Base-by-base conservation (phyloP, 495 filamentous ascomycete species). In the Xeromyces bisporus region DNA sequence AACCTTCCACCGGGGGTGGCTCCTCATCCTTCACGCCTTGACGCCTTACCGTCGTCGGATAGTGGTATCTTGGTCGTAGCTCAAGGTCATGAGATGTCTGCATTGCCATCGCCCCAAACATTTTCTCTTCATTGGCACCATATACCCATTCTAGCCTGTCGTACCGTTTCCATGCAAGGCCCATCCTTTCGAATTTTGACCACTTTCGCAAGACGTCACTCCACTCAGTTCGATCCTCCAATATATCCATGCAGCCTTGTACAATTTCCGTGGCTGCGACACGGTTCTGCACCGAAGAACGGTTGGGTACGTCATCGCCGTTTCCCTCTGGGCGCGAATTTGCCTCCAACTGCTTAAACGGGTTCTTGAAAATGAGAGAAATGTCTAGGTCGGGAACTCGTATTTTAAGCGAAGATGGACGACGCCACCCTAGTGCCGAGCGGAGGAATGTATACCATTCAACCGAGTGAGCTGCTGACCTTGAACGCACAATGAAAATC, bases 381-480 rank as follows among this genome's bases (percentile, higher is more conserved):
- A 83, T 58, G n/a, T 59, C 66, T 21, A 83, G 48, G 37, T 80
- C 76, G 12, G 77, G 77, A 5, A 82, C 69, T 38, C 69, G 60
- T 31, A 83, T 66, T 26, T 70, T 68, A n/a, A 83, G 55, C 14
- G 60, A 62, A 20, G 52, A 53, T n/a, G 67, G 52, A 11, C 69
- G 60, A 14, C 58, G 56, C 59, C 67, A 73, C 14, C 77, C 77
- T 7, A 80, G 52, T 2, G 63, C 56, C 21, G 70, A 64, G 7
- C 65, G 59, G 9, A 83, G 51, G 36, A 82, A 83, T 0, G 77
- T 80, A 40, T 77, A 81, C 77, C 77, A 83, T 41, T 83, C 77
- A 16, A 75, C 66, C 13, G 73, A 65, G 35, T 68, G 69, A 3
- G 72, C 73, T 6, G 65, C 57, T 24, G 76, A 79, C 12, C 71